Evolutionary conservation across 2,329 filamentous ascomycete species (phyloP), one percentile per base, ranked within the genome.

Genomic region (Tolypocladium tropicale): DNA sequence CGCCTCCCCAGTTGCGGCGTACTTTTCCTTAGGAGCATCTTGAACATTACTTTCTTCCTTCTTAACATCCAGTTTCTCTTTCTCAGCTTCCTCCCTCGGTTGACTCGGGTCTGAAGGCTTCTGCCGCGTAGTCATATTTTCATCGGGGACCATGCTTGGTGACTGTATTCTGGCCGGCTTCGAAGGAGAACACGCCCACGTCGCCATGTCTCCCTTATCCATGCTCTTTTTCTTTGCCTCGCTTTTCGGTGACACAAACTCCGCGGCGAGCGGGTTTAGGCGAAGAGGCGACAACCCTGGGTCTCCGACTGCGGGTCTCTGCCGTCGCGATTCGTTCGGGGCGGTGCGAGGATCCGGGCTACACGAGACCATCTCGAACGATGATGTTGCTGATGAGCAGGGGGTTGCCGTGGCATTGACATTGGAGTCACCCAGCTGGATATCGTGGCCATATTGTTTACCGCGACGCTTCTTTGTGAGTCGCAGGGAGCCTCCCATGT

Each of bases 401-500:
- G 59, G 36, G 9, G 58, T 52, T 46, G 30, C 48, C n/a, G 28
- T 18, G 18, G 21, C 36, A 10, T 14, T 12, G 2, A 30, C 39
- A 28, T 7, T 23, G 21, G 28, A 6, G 16, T 51, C 48, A 11
- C 5, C 16, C 16, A 4, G 23, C 34, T 32, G 54, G 28, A 10
- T 53, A 12, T 36, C 56, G 18, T 34, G 21, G 14, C 23, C 23
- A 6, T 57, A 53, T 41, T 52, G 52, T 32, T 59, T 62, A 16
- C 60, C 58, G 34, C 62, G 67, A 30, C 68, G 66, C 52, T 64
- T 64, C 58, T 70, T 71, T 3, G 59, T 57, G 28, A 71, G 56
- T 11, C 64, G 65, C 33, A 73, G 62, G 4, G 72, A 73, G 25
- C 68, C 69, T n/a, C 68, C 70, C 12, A 62, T 64, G 30, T 63